Base-by-base conservation (phyloP, 169 alveolate species). In the Eimeria maxima region DNA sequence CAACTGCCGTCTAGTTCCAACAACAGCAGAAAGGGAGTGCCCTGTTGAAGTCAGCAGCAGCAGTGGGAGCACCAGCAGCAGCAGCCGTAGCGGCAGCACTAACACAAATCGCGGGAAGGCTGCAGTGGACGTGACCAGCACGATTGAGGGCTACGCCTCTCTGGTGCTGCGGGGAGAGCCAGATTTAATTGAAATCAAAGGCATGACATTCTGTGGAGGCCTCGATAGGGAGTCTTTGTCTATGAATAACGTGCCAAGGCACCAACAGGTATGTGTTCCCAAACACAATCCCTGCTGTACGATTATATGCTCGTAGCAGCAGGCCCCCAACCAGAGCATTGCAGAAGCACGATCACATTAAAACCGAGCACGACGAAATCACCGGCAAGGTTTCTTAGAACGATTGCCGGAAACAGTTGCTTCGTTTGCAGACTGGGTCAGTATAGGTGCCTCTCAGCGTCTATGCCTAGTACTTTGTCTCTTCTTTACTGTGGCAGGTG, bases 191-290 rank as follows among this genome's bases (percentile, higher is more conserved):
- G 99, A 98, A 96, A 97, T 98, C 63, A 98, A 98, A 92, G 98
- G 99, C 8, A 99, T 98, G 73, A 98, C 99, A 20, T 98, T 97
- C 96, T 98, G 99, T 87, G 99, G 99, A 4, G 97, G 97, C 47
- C 97, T 98, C 98, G 98, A 98, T 80, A 98, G 97, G 83, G 98
- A 98, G 55, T 38, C 73, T 63, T 69, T 78, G 74, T 69, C 91
- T 18, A 80, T 63, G 84, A 38, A 47, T 14, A 74, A 69, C 55
- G 81, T 76, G 4, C 93, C 93, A 10, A 69, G 94, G 24, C 96
- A 80, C 71, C 83, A 94, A 13, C 81, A 69, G 63, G 73, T 42
- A 24, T 4, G 33, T 14, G 20, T 63, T 33, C 87, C 67, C 74
- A 44, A 67, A 63, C 88, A 71, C 57, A 87, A 89, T 29, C 74